phyloP scores from a whole-genome alignment of 2,329 filamentous ascomycete species.

The Rhytidhysteron rufulum region DNA sequence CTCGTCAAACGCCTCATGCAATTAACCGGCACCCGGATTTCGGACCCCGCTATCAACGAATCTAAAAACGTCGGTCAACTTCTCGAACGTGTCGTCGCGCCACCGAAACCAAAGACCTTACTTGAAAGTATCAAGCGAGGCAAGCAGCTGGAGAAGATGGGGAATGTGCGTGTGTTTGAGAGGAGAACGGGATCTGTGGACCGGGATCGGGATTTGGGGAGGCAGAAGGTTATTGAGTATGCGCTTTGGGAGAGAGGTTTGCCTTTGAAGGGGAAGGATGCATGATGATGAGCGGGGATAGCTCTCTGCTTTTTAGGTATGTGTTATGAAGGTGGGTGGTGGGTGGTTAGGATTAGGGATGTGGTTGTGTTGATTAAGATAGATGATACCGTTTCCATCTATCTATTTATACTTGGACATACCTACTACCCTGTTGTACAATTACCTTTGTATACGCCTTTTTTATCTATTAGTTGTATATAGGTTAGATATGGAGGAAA shows the following conservation, averaged over 20 bases:
- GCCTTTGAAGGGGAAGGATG: background rate
- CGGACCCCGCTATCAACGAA: slow-evolving; percentile 59
- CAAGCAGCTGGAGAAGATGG: slow-evolving; percentile 49
- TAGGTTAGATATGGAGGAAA: too few relatives aligned
- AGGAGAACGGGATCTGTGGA: slow-evolving; percentile 66
- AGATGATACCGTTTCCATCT: too few relatives aligned
- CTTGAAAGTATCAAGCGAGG: slow-evolving; percentile 52
- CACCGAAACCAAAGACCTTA: slow-evolving; percentile 48
- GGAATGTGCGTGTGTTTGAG: slow-evolving; percentile 66
- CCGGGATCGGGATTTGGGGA: slow-evolving; percentile 65
- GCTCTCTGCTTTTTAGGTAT: too few relatives aligned
- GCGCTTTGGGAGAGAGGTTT: slow-evolving; percentile 47
- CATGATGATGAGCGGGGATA: background rate
- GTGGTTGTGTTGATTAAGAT: too few relatives aligned
- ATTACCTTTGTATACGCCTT: too few relatives aligned
- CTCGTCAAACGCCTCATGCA: slow-evolving; percentile 74
- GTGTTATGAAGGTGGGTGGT: too few relatives aligned
- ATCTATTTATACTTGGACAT: too few relatives aligned
- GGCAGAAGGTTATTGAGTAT: slow-evolving; percentile 75
- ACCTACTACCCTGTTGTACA: too few relatives aligned
- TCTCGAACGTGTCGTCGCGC: slow-evolving; percentile 16
- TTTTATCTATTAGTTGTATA: too few relatives aligned
- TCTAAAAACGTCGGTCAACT: slow-evolving; percentile 23
- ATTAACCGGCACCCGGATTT: slow-evolving; percentile 68
- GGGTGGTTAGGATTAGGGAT: too few relatives aligned